phyloP scores from a whole-genome alignment of 805 yeast genomes.

The Lachancea fermentati region DNA sequence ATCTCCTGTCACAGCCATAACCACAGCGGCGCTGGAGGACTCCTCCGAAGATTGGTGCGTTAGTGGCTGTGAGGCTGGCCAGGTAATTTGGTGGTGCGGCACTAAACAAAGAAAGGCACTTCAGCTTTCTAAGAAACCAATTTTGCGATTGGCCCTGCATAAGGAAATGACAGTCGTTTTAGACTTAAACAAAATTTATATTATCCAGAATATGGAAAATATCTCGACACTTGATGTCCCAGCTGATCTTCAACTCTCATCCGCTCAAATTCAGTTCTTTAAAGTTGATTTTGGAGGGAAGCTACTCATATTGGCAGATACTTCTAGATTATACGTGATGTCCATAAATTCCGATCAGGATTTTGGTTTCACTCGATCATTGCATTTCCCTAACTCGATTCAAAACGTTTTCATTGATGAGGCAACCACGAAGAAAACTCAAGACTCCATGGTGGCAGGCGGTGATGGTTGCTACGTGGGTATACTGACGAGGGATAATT shows the following conservation, averaged over 20 bases:
- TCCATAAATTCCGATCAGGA: constrained; percentile 21
- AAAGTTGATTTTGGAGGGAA: constrained; percentile 32
- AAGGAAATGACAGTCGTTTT: constrained; percentile 23
- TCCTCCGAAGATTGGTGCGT: constrained; percentile 26
- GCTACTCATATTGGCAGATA: constrained; percentile 20
- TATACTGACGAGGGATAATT: constrained; percentile 19
- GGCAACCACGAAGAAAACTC: constrained; percentile 23
- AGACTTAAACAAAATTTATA: constrained; percentile 21
- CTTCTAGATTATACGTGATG: constrained; percentile 16
- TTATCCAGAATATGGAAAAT: constrained; percentile 22
- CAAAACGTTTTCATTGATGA: constrained; percentile 22
- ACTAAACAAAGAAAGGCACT: constrained; percentile 15
- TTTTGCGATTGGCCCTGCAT: constrained; percentile 18
- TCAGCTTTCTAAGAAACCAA: constrained; percentile 20
- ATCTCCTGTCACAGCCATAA: constrained; percentile 29
- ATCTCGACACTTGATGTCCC: constrained; percentile 18
- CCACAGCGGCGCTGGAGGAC: constrained; percentile 20
- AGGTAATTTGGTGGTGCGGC: constrained; percentile 33
- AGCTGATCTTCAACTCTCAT: constrained; percentile 1
- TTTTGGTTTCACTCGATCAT: constrained; percentile 20
- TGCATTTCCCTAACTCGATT: constrained; percentile 16
- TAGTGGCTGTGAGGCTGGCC: constrained; percentile 31
- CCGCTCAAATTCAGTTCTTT: constrained; percentile 17
- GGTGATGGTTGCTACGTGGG: constrained; percentile 32
- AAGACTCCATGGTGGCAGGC: constrained; percentile 25